Percentiles rank a stretch among this genome's conserved stretches.
Conservation (phyloP, 495 filamentous ascomycete genomes). For the Penicillium coprophilum region DNA sequence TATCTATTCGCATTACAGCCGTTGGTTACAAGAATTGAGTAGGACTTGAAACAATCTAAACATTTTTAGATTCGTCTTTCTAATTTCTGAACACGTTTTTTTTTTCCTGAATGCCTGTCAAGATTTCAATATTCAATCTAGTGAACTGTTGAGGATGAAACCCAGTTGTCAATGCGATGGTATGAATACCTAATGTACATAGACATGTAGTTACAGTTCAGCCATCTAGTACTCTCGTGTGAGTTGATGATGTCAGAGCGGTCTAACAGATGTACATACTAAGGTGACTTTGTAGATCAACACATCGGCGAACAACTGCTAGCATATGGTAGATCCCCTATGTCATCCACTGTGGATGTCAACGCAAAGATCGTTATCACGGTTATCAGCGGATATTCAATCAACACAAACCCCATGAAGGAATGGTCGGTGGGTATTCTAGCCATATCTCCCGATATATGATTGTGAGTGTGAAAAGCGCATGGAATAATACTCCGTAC, state of each 20-base stretch:
- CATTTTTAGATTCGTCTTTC: neutral
- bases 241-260: slow-evolving; percentile 5
- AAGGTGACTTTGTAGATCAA: neutral
- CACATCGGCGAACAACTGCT: slow-evolving; percentile 2
- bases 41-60: neutral
- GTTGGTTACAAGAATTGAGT: too few relatives aligned
- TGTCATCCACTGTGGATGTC: neutral
- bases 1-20: neutral
- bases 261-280: neutral
- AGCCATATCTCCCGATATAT: neutral
- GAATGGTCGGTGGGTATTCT: slow-evolving; percentile 8
- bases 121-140: neutral
- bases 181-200: neutral
- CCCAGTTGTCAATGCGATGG: neutral
- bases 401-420: neutral
- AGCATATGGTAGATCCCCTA: neutral
- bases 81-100: neutral
- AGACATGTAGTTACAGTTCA: slow-evolving; percentile 1
- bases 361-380: neutral
- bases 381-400: slow-evolving; percentile 4
- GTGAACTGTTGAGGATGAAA: neutral
- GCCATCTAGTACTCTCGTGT: neutral
- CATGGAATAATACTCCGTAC: neutral
- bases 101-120: neutral
- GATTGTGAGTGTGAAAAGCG: neutral